Evolutionary conservation across 2,329 filamentous ascomycete species (phyloP), one percentile per base, ranked within the genome.

Genomic region (Phoma herbarum): DNA sequence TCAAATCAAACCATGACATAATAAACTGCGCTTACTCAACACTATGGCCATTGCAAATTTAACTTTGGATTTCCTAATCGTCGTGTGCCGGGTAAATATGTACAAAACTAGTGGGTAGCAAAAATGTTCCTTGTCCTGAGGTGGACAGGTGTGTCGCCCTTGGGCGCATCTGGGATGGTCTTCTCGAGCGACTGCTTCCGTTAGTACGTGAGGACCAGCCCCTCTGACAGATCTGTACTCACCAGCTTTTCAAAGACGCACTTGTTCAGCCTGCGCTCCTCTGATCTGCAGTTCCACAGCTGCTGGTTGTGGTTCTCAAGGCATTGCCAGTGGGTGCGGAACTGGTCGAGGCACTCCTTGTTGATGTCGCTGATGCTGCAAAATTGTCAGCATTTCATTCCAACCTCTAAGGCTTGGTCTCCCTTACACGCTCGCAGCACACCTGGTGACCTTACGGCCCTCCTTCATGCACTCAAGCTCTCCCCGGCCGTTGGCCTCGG

Each of bases 271-370:
- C 89, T 89, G 86, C 92, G 89, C 84, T 99, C 95, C 64, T 86
- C 84, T 73, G 88, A 88, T 71, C 95, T 88, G 83, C 95, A 99
- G 75, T 98, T 92, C 90, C 92, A 99, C 60, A 98, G 83, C 81
- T 97, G 92, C 76, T 99, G 95, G 84, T 99, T 99, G 83, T 96
- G 93, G 82, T 96, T 90, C 75, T 99, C 95, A 58, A 99, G 85
- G 76, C 95, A 99, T 73, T 92, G 85, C 93, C 93, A 99, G 83
- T 99, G 95, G 74, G 87, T 86, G 71, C 92, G 89, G 85, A 99
- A 99, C 80, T 97, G 86, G 63, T 89, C 85, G 56, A 99, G 83
- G 81, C 95, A 99, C 83, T 92, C 88, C 79, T 92, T 94, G 85
- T 97, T 98, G 82, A 99, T 89, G 78, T 99, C 95, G 74, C 94